phyloP scores from a whole-genome alignment of 1,139 yeast genomes.

The Debaryomyces subglobosus region DNA sequence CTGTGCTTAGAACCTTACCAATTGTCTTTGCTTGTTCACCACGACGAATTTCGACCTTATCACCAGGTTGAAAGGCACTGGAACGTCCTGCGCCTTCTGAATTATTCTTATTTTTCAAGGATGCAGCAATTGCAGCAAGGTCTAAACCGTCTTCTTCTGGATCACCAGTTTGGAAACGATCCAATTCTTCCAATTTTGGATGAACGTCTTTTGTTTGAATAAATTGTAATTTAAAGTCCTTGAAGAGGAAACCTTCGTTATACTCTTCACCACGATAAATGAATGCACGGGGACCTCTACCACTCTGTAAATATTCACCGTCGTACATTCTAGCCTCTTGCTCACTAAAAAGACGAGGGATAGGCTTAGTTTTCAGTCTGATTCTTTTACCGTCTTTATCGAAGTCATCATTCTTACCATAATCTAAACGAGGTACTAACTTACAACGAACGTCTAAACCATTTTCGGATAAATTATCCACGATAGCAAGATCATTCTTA shows the following conservation, averaged over 20 bases:
- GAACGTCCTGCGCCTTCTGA: slow-evolving; percentile 30
- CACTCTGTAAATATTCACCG: slow-evolving; percentile 62
- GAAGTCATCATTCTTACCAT: slow-evolving; percentile 68
- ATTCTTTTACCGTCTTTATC: slow-evolving; percentile 58
- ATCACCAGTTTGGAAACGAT: slow-evolving; percentile 72
- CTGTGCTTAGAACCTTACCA: slow-evolving; percentile 75
- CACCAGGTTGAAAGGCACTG: slow-evolving; percentile 84
- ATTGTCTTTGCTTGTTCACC: slow-evolving; percentile 94
- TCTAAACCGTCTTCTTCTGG: slow-evolving; percentile 81
- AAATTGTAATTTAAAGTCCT: slow-evolving; percentile 82
- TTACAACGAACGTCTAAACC: slow-evolving; percentile 93
- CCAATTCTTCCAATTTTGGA: slow-evolving; percentile 88
- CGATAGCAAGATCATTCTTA: slow-evolving; percentile 90
- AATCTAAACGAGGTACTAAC: slow-evolving; percentile 90
- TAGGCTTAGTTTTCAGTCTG: slow-evolving; percentile 68
- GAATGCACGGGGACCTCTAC: slow-evolving; percentile 76
- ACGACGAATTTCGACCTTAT: slow-evolving; percentile 83
- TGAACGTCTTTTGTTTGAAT: slow-evolving; percentile 82
- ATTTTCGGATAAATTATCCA: slow-evolving; percentile 90
- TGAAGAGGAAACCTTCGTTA: slow-evolving; percentile 81
- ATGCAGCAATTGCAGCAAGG: slow-evolving; percentile 80
- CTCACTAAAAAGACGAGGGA: slow-evolving; percentile 82
- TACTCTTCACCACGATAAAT: slow-evolving; percentile 87
- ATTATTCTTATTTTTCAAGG: slow-evolving; percentile 62
- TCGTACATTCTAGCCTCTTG: slow-evolving; percentile 62